Base-by-base conservation (phyloP, 208 protist species). In the Wallacemonas sp. region DNA sequence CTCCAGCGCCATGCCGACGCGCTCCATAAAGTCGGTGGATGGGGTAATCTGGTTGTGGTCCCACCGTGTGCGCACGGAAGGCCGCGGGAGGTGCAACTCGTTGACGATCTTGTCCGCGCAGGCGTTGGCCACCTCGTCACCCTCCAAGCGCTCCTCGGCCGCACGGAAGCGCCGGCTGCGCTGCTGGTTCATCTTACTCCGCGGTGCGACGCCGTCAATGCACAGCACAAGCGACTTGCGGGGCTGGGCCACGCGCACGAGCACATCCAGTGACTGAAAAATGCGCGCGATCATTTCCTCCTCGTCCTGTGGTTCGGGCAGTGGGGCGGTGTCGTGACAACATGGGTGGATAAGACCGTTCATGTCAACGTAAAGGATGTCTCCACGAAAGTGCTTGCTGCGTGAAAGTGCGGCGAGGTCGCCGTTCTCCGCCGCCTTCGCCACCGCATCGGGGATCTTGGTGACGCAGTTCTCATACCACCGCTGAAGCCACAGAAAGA, bases 161-260 rank as follows among this genome's bases (percentile, higher is more conserved):
- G 98, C 79, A 30, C 91, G 82, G 79, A 99, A 99, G 33, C 99
- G 89, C 22, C 99, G 87, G 30, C 87, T 89, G 63, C 99, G 89
- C 83, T 99, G 99, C 82, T 99, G 98, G 71, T 99, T 99, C 97
- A 99, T 99, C 70, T 99, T 99, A 50, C 99, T 99, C 19, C 98
- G 84, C 33, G 98, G 98, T 5, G 98, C 98, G n/a, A 99, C 97
- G 45, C 98, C 98, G 77, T 99, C 98, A 36, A 96, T 74, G 63
- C 87, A 95, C 66, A 99, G 89, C 59, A 98, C 99, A 1, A 99
- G 74, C 8, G 99, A 82, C 57, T 99, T 99, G 19, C 95, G 81
- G 10, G 99, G 99, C n/a, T 93, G 74, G 8, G 99, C 97, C 4
- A 99, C 89, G 15, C 85, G 77, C 52, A 99, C 98, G 8, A 99